Base-by-base conservation (phyloP, 345 rosid genomes). In the Pelargonium nanum region DNA sequence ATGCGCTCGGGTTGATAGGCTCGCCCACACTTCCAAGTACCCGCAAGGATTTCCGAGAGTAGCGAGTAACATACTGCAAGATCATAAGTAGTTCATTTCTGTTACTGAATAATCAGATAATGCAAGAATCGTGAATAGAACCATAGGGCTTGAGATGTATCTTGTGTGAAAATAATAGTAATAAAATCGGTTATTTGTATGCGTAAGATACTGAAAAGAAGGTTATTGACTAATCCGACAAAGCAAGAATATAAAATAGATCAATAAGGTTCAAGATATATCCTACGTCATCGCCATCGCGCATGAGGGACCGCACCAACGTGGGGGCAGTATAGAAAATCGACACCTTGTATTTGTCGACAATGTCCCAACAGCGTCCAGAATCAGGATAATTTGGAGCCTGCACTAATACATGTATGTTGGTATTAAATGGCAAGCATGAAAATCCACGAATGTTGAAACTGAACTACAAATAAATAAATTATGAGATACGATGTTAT, bases 1-100 rank as follows among this genome's bases (percentile, higher is more conserved):
- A 93, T 60, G 99, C 97, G 65, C 96, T 93, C 40, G 99, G 99
- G 78, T 93, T 93, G 60, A 93, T 93, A 64, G 99, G 99, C 80
- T 93, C 97, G 17, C 99, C 99, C 19, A 93, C 99, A 72, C 96
- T 93, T 74, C 99, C 99, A 71, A 93, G 91, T 61, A 89, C 85
- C 59, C 99, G 81, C 51, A 93, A 70, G 22, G 99, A 93, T 73
- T 87, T 87, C 65, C 99, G 96, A 55, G 99, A 89, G 74, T 79
- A 83, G 60, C 83, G 73, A 61, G 78, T 82, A 65, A 93, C 97
- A 79, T 73, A 68, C 99, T 93, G 84, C 79, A 82, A 40, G 16
- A 17, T 40, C 48, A 40, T 7, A 9, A 40, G 15, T 40, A 40
- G 13, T 40, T 40, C 48, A 40, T 40, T 9, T 40, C 48, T n/a